Conservation (phyloP, 331 rosid species). For the Saraca asoca region DNA sequence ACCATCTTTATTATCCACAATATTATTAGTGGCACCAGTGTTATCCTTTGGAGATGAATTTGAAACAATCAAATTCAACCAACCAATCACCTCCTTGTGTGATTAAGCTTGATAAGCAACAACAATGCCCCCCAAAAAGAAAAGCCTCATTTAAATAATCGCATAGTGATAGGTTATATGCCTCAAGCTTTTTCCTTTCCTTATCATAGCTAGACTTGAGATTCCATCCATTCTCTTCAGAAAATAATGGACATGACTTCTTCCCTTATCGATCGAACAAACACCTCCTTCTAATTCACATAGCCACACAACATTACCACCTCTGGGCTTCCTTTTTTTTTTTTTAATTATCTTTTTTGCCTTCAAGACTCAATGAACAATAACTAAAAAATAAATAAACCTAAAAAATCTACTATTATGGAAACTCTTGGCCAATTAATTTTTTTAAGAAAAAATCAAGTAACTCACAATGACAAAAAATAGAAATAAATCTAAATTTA, state of each 20-base stretch:
- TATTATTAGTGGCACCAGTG: neutral
- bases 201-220: conserved; percentile 55
- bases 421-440: too few relatives aligned
- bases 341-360: too few relatives aligned
- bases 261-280: conserved; percentile 47
- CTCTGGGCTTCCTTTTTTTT: too few relatives aligned
- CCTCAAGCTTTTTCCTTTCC: conserved; percentile 59
- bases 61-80: too few relatives aligned
- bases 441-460: too few relatives aligned
- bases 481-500: too few relatives aligned
- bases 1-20: conserved; percentile 25
- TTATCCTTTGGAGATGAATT: conserved; percentile 2
- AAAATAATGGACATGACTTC: conserved; percentile 56
- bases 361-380: too few relatives aligned
- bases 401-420: too few relatives aligned
- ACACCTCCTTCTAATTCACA: conserved; percentile 53
- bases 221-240: conserved; percentile 48
- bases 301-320: conserved; percentile 35
- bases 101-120: conserved; percentile 48
- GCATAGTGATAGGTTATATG: conserved; percentile 59
- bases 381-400: too few relatives aligned
- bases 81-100: conserved; percentile 54
- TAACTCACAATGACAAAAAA: too few relatives aligned
- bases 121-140: conserved; percentile 6
- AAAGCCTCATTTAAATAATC: conserved; percentile 28